These are phyloP conservation scores for Diaporthe vaccinii DNA, from an alignment of 2,329 filamentous ascomycete genomes.

Conservation along the genomic window DNA sequence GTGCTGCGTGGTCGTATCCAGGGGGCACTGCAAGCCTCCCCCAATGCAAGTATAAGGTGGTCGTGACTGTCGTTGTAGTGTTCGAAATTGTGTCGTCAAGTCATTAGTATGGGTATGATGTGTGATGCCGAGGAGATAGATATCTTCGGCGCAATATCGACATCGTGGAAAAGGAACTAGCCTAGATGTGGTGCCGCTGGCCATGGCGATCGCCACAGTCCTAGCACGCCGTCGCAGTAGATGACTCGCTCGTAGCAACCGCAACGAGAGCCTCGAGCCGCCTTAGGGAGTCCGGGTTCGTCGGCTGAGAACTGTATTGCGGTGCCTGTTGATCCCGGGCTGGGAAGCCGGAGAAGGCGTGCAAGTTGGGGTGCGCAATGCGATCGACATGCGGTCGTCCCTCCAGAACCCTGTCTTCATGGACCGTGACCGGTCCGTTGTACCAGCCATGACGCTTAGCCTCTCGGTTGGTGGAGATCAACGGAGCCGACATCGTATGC, in stretches of 20 bases:
- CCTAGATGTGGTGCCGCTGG: neutral
- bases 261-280: conserved; percentile 74
- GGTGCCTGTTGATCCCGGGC: conserved; percentile 50
- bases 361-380: conserved; percentile 70
- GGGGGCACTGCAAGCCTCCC: conserved; percentile 26
- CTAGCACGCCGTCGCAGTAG: conserved; percentile 46
- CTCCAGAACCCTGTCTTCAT: conserved; percentile 55
- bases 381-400: conserved; percentile 62
- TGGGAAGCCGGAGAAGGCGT: conserved; percentile 65
- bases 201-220: too few relatives aligned
- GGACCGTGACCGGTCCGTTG: conserved; percentile 63
- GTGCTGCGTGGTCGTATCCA: conserved; percentile 23
- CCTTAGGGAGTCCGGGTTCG: conserved; percentile 62
- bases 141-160: conserved; percentile 18
- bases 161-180: conserved; percentile 1
- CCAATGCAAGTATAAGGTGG: conserved; percentile 23
- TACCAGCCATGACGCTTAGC: conserved; percentile 81
- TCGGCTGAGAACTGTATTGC: conserved; percentile 50
- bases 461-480: conserved; percentile 68
- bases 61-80: conserved; percentile 29
- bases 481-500: conserved; percentile 72
- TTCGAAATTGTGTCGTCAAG: conserved; percentile 35
- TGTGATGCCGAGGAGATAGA: neutral
- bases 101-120: conserved; percentile 31
- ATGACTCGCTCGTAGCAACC: conserved; percentile 70